phyloP scores from a whole-genome alignment of 2,329 filamentous ascomycete species.

The Cladophialophora immunda region DNA sequence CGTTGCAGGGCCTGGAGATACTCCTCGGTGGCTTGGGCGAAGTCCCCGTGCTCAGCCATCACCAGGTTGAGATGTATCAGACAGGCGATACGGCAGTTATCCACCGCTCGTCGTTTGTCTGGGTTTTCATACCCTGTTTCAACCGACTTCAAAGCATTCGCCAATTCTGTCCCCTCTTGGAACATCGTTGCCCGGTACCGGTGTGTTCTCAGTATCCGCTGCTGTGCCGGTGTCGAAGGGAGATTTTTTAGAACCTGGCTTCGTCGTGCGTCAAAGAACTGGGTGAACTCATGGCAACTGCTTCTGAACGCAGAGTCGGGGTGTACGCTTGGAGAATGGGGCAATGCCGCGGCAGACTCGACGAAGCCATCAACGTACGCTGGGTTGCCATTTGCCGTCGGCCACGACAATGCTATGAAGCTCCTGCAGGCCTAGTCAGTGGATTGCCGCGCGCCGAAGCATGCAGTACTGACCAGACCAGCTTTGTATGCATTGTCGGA shows the following conservation, averaged over 20 bases:
- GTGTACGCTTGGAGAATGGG: background rate
- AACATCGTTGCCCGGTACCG: slow-evolving; percentile 20
- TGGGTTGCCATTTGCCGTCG: slow-evolving; percentile 23
- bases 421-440: slow-evolving; percentile 20
- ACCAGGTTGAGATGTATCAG: slow-evolving; percentile 29
- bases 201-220: slow-evolving; percentile 5
- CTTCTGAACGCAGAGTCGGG: slow-evolving; percentile 3
- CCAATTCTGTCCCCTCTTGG: slow-evolving; percentile 15
- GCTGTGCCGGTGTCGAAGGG: slow-evolving; percentile 26
- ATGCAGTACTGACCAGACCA: slow-evolving; percentile 25
- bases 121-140: slow-evolving; percentile 22
- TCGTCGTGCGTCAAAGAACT: slow-evolving; percentile 20
- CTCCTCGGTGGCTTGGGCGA: slow-evolving; percentile 18
- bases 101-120: slow-evolving; percentile 26
- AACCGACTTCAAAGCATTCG: slow-evolving; percentile 1
- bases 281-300: slow-evolving; percentile 25
- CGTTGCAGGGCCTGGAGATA: slow-evolving; percentile 19
- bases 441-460: too few relatives aligned
- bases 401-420: slow-evolving; percentile 31
- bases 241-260: slow-evolving; percentile 20
- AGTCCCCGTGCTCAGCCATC: slow-evolving; percentile 29
- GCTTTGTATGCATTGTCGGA: slow-evolving; percentile 25
- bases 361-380: slow-evolving; percentile 21
- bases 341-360: slow-evolving; percentile 5
- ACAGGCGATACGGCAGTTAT: slow-evolving; percentile 31